Evolutionary conservation across 2,329 filamentous ascomycete genomes (phyloP).

Genomic region (Achaetomium macrosporum): DNA sequence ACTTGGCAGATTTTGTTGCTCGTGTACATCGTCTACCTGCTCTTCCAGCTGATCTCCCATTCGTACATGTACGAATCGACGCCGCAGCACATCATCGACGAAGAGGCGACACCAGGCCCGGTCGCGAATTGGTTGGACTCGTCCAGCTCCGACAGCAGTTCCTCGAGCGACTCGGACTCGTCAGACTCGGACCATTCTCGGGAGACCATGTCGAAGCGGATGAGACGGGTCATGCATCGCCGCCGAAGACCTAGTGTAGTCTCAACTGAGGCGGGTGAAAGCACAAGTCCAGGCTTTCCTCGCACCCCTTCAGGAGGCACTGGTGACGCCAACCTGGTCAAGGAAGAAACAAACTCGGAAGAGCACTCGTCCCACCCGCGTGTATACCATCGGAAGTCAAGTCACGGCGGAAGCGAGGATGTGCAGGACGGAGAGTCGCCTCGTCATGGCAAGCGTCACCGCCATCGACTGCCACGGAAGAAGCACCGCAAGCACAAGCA

Average conservation of each 20-base stretch:
- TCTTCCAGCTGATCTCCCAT: constrained; percentile 90
- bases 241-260: constrained; percentile 70
- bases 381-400: constrained; percentile 30
- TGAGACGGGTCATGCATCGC: constrained; percentile 69
- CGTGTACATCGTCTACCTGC: constrained; percentile 75
- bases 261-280: constrained; percentile 46
- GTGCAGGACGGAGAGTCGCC: constrained; percentile 40
- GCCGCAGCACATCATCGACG: constrained; percentile 86
- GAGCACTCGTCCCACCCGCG: constrained; percentile 33
- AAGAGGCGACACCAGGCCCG: constrained; percentile 81
- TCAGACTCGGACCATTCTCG: constrained; percentile 57
- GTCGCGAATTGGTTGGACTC: constrained; percentile 76
- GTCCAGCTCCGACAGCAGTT: constrained; percentile 51
- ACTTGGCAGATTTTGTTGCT: constrained; percentile 60
- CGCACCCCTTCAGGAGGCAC: constrained; percentile 40
- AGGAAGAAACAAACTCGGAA: constrained; percentile 36
- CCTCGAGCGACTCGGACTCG: constrained; percentile 60
- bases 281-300: constrained; percentile 29
- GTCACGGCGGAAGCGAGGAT: constrained; percentile 33
- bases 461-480: constrained; percentile 34
- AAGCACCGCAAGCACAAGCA: constrained; percentile 38
- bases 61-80: constrained; percentile 89
- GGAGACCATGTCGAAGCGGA: constrained; percentile 64
- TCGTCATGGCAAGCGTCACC: constrained; percentile 30
- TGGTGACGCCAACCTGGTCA: constrained; percentile 28